These are phyloP conservation scores for Adenanthera pavonina DNA, from an alignment of 306 rosid genomes.

Conservation along the genomic window DNA sequence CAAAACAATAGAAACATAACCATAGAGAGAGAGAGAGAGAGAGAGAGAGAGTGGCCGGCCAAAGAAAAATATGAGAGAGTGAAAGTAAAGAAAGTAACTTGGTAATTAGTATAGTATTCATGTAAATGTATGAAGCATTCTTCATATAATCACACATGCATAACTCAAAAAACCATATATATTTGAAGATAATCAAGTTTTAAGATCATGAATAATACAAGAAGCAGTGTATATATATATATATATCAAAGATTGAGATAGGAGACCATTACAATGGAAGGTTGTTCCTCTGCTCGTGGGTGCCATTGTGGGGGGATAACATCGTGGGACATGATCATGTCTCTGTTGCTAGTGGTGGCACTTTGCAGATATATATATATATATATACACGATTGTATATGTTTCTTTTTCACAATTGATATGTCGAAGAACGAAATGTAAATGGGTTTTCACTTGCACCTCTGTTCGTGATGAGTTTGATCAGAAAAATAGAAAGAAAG, in stretches of 20 bases:
- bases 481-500: background rate
- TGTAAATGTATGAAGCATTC: background rate
- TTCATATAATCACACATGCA: background rate
- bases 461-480: slow-evolving; percentile 2
- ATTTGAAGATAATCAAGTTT: background rate
- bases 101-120: too few species aligned
- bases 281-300: slow-evolving; percentile 45
- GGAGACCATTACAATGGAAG: slow-evolving; percentile 50
- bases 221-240: background rate
- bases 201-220: slow-evolving; percentile 2
- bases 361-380: background rate
- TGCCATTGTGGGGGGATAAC: slow-evolving; percentile 45
- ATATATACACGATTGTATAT: background rate
- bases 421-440: slow-evolving; percentile 16
- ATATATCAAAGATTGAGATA: background rate
- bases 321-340: slow-evolving; percentile 48
- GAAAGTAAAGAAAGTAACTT: too few species aligned
- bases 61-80: too few species aligned
- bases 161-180: background rate
- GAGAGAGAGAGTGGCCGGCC: too few species aligned
- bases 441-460: slow-evolving; percentile 16
- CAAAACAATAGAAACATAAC: too few species aligned
- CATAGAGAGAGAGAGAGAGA: too few species aligned
- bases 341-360: slow-evolving; percentile 1
- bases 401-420: background rate